Base-by-base conservation (phyloP, 441 rosid genomes). In the Breynia disticha region DNA sequence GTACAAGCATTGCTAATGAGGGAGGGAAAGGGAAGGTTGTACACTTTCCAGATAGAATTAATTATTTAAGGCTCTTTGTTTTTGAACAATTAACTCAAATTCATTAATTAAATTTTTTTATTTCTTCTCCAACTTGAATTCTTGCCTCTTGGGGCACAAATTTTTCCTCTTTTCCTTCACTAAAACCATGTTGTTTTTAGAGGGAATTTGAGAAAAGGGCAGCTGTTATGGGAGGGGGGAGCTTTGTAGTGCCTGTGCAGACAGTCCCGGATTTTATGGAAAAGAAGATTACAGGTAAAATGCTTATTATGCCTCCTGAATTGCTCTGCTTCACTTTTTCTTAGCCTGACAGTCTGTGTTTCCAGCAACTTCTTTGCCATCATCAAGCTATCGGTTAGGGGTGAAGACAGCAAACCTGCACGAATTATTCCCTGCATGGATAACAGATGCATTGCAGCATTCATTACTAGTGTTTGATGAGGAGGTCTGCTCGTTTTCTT, bases 371-470 rank as follows among this genome's bases (percentile, higher is more conserved):
- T 71, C 84, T 38, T 55, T 85, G 68, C 98, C 96, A 47, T 57
- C 88, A 48, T 91, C 96, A 48, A 90, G 98, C 72, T 90, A 90
- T 67, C 87, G 95, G 48, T 63, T 91, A 51, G 96, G 98, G 58
- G 90, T 85, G 59, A 85, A 75, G 67, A 82, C 87, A 51, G 84
- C 90, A 60, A 82, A 71, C 63, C 84, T 91, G 43, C 96, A 85
- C 59, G 88, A 80, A 63, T 62, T 91, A 67, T 87, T 85, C 70
- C 88, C 95, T 13, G 16, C 62, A 59, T 79, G 74, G 49, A 69
- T 91, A 55, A 83, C 93, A n/a, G 78, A 82, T 65, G 84, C 90
- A 65, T 72, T 90, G 65, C 68, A 77, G 73, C 66, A 69, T 24
- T 83, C 98, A 11, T 73, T 91, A 70, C 53, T 78, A 18, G 60